These are phyloP conservation scores for Tylopilus subfusipes DNA, from an alignment of 768 basidiomycete species.

Conservation along the genomic window DNA sequence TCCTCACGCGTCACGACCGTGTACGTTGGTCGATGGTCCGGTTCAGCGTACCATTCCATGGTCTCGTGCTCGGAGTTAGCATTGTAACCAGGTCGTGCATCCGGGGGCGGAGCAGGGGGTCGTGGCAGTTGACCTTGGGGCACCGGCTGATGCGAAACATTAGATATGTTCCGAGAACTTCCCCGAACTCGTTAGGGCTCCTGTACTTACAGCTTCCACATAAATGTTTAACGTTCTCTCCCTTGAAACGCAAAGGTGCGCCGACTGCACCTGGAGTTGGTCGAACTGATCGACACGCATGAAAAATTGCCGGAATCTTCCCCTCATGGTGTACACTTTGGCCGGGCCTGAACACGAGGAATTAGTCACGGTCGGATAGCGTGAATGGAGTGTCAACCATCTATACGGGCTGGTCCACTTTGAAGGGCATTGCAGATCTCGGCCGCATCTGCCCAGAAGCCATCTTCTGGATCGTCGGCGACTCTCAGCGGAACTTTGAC, in stretches of 20 bases:
- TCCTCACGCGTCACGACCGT: constrained; percentile 25
- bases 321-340: constrained; percentile 61
- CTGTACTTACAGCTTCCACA: constrained; percentile 52
- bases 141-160: constrained; percentile 20
- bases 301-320: constrained; percentile 67
- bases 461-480: constrained; percentile 47
- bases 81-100: constrained; percentile 4
- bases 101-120: constrained; percentile 12
- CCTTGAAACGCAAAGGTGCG: constrained; percentile 53
- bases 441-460: constrained; percentile 70
- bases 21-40: constrained; percentile 3
- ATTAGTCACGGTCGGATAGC: neutral
- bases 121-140: constrained; percentile 28
- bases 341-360: constrained; percentile 51
- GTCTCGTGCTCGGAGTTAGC: constrained; percentile 23
- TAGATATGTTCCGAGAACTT: neutral
- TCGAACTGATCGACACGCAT: constrained; percentile 55
- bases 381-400: constrained; percentile 42
- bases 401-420: constrained; percentile 59
- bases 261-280: constrained; percentile 46
- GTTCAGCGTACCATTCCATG: constrained; percentile 1
- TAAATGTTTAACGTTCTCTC: constrained; percentile 55
- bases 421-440: constrained; percentile 60
- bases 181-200: neutral
- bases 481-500: constrained; percentile 55